These are phyloP conservation scores for Cucumis sativus DNA, from an alignment of 306 rosid species.

Conservation along the genomic window Cucumber_9930_V3 NC_026660.2:10445501-10446000, in stretches of 20 bases:
- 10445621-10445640: slow-evolving; percentile 88
- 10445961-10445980: neutral
- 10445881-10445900: too few species aligned
- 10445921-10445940: too few species aligned
- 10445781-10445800: neutral
- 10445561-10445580: neutral
- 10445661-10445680: slow-evolving; percentile 96
- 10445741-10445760: neutral
- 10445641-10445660: slow-evolving; percentile 76
- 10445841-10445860: neutral
- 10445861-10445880: too few species aligned
- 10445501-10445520: neutral
- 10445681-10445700: slow-evolving; percentile 18
- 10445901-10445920: too few species aligned
- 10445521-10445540: neutral
- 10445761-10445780: neutral
- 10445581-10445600: neutral
- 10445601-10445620: slow-evolving; percentile 15
- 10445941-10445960: too few species aligned
- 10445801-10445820: neutral
- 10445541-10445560: neutral
- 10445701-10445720: neutral
- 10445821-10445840: neutral
- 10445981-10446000: neutral
- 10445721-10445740: neutral